phyloP scores from a whole-genome alignment of 2,329 filamentous ascomycete species.

The Nemania serpens region DNA sequence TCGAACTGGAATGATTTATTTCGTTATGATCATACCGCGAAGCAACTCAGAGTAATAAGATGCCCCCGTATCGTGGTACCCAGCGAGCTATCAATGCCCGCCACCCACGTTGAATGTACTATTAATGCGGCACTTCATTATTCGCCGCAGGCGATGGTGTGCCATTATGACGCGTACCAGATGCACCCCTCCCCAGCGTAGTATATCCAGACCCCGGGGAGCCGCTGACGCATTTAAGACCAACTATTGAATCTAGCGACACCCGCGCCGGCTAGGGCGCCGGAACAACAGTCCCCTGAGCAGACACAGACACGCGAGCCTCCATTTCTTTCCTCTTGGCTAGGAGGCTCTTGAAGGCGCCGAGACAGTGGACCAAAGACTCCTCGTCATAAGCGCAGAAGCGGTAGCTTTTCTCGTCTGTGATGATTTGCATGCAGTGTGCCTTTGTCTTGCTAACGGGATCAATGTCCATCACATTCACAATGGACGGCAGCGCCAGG shows the following conservation, averaged over 20 bases:
- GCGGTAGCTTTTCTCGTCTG: constrained; percentile 83
- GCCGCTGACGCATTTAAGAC: background rate
- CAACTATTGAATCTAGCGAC: background rate
- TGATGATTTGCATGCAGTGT: constrained; percentile 90
- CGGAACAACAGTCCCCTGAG: constrained; percentile 24
- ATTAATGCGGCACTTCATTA: constrained; percentile 8
- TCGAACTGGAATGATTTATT: constrained; percentile 32
- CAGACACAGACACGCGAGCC: constrained; percentile 50
- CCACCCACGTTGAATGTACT: constrained; percentile 14
- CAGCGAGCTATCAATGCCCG: constrained; percentile 15
- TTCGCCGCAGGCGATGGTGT: background rate
- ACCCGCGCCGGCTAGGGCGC: background rate
- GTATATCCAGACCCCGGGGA: constrained; percentile 12
- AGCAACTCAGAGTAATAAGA: constrained; percentile 19
- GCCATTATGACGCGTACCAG: background rate
- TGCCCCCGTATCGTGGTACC: constrained; percentile 21
- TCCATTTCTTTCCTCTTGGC: constrained; percentile 70
- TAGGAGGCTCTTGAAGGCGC: constrained; percentile 86
- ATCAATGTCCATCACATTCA: constrained; percentile 92
- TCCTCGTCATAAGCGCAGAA: constrained; percentile 84
- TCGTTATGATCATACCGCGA: constrained; percentile 35
- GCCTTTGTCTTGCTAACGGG: constrained; percentile 82
- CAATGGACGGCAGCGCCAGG: constrained; percentile 75
- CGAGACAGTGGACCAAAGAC: constrained; percentile 79
- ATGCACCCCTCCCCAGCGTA: background rate